Conservation (phyloP, 169 alveolate genomes). For the Eimeria maxima region DNA sequence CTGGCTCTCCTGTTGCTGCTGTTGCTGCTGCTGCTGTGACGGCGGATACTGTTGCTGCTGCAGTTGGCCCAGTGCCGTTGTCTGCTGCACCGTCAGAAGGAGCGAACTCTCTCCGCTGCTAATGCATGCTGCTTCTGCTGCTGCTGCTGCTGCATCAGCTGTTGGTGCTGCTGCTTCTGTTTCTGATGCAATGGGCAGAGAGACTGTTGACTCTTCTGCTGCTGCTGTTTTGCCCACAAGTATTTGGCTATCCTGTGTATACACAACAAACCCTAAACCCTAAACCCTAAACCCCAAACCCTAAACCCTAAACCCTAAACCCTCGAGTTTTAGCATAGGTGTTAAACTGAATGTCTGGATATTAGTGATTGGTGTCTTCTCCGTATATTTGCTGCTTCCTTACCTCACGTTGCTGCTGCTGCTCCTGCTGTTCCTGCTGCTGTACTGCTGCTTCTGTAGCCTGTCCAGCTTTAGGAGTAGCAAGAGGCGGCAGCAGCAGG, state of each 20-base stretch:
- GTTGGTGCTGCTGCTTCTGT: background rate
- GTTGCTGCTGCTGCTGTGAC: background rate
- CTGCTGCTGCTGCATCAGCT: constrained; percentile 7
- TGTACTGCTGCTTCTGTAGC: background rate
- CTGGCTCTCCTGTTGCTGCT: background rate
- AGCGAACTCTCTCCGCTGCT: background rate
- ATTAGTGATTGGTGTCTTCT: too few species aligned
- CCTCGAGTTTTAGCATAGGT: too few species aligned
- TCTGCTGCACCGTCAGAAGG: too few species aligned
- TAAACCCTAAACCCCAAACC: constrained; percentile 4
- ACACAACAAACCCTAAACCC: constrained; percentile 3
- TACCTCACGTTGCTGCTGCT: constrained; percentile 21
- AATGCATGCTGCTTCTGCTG: background rate
- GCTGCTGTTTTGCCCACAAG: background rate
- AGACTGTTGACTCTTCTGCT: background rate
- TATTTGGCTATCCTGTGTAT: background rate
- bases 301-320: background rate
- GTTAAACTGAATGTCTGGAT: too few species aligned
- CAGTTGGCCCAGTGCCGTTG: background rate
- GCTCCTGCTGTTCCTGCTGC: constrained; percentile 3
- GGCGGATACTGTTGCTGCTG: background rate
- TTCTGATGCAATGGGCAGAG: background rate
- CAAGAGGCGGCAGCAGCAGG: background rate
- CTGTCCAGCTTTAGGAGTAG: background rate
- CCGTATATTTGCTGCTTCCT: background rate